These are phyloP conservation scores for Calocybe gambosa DNA, from an alignment of 1,284 basidiomycete genomes.

Conservation along the genomic window DNA sequence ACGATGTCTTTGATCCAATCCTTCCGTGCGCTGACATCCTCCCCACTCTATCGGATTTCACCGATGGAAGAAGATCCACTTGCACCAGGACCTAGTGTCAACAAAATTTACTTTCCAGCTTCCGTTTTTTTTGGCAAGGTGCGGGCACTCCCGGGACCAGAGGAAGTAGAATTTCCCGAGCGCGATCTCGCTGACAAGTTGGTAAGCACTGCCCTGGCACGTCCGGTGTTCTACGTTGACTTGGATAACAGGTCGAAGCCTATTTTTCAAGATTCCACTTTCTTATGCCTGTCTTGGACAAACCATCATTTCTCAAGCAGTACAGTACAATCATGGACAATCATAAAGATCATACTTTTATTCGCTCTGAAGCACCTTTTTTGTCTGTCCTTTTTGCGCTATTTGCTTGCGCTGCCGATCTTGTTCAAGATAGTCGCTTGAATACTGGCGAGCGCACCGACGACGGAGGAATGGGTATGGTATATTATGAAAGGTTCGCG, in stretches of 20 bases:
- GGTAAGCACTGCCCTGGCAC: slow-evolving; percentile 31
- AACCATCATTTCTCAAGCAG: slow-evolving; percentile 68
- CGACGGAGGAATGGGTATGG: slow-evolving; percentile 79
- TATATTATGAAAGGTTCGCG: slow-evolving; percentile 75
- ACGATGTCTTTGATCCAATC: slow-evolving; percentile 89
- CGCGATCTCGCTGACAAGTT: slow-evolving; percentile 79
- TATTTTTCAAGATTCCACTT: slow-evolving; percentile 84
- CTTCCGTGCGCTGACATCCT: slow-evolving; percentile 69
- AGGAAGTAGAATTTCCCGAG: slow-evolving; percentile 83
- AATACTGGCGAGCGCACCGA: slow-evolving; percentile 51
- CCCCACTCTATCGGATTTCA: slow-evolving; percentile 69
- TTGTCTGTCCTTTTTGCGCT: slow-evolving; percentile 74
- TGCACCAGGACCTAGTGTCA: slow-evolving; percentile 66
- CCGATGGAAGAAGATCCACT: slow-evolving; percentile 78
- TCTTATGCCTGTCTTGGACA: slow-evolving; percentile 78
- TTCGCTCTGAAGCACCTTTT: slow-evolving; percentile 63
- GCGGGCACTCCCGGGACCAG: slow-evolving; percentile 72
- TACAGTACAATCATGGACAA: slow-evolving; percentile 73
- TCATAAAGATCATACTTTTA: slow-evolving; percentile 43
- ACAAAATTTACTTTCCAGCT: slow-evolving; percentile 84
- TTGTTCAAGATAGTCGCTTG: slow-evolving; percentile 70
- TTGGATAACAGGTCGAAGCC: slow-evolving; percentile 59
- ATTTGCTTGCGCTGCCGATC: slow-evolving; percentile 75
- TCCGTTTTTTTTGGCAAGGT: slow-evolving; percentile 85
- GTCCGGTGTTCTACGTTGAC: slow-evolving; percentile 7